Evolutionary conservation across 805 yeast species (phyloP).

Genomic region (Huiozyma sinensis): DNA sequence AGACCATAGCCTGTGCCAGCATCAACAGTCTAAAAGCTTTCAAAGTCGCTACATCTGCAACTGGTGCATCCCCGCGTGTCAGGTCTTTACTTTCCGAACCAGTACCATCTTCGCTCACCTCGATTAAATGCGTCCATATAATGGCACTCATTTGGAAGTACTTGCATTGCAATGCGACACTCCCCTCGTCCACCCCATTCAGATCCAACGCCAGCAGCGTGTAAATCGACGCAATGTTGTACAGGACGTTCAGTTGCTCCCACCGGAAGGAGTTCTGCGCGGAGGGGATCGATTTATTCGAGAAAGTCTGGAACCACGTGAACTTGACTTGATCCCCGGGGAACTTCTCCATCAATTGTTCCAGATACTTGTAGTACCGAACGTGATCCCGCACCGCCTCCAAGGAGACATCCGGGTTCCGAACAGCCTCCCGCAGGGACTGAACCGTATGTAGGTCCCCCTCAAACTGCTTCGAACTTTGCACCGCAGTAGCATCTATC

Average conservation of each 20-base stretch:
- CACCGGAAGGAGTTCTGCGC: conserved; percentile 39
- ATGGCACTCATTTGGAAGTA: conserved; percentile 70
- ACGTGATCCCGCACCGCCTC: conserved; percentile 31
- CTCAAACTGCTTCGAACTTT: conserved; percentile 32
- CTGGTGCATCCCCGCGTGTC: conserved; percentile 4
- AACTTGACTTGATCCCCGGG: conserved; percentile 52
- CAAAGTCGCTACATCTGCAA: conserved; percentile 39
- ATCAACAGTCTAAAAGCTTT: conserved; percentile 40
- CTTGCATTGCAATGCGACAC: conserved; percentile 32
- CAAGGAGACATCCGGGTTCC: conserved; percentile 28
- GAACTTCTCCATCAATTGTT: conserved; percentile 42
- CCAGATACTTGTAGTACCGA: conserved; percentile 39
- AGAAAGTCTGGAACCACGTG: conserved; percentile 65
- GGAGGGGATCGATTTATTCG: conserved; percentile 42
- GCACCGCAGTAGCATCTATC: conserved; percentile 40
- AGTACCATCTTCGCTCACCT: neutral
- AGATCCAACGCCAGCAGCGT: conserved; percentile 44
- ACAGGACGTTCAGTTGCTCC: conserved; percentile 55
- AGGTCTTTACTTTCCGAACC: conserved; percentile 5
- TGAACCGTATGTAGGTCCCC: conserved; percentile 35
- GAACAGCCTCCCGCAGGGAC: conserved; percentile 34
- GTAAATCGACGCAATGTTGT: conserved; percentile 57
- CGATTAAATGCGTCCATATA: conserved; percentile 34
- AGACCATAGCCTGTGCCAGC: conserved; percentile 83
- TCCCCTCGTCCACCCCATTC: conserved; percentile 37